phyloP scores from a whole-genome alignment of 176 grass and related monocot species.

The Musa beccarii region DNA sequence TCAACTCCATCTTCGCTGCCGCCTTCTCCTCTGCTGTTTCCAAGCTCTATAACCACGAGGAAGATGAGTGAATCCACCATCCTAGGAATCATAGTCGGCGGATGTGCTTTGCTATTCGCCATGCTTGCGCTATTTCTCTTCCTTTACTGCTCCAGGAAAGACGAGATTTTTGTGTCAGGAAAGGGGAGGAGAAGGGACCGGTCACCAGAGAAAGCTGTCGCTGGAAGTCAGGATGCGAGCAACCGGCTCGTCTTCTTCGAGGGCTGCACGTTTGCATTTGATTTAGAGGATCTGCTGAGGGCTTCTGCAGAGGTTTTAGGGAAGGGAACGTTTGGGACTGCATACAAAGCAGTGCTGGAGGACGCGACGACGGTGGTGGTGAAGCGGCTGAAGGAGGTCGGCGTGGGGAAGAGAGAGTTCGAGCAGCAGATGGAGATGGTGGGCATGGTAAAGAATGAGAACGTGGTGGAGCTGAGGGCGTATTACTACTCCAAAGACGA shows the following conservation, averaged over 20 bases:
- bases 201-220: constrained; percentile 61
- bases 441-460: constrained; percentile 53
- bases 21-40: background rate
- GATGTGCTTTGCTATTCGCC: constrained; percentile 24
- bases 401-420: constrained; percentile 62
- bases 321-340: constrained; percentile 75
- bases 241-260: constrained; percentile 89
- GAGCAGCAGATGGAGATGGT: constrained; percentile 97
- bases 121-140: constrained; percentile 36
- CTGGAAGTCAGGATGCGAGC: constrained; percentile 41
- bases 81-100: constrained; percentile 63
- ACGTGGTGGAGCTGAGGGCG: constrained; percentile 62
- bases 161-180: background rate
- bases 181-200: constrained; percentile 6
- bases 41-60: background rate
- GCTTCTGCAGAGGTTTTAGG: constrained; percentile 93
- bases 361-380: constrained; percentile 80
- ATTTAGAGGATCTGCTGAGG: constrained; percentile 78
- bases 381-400: constrained; percentile 86
- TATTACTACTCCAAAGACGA: constrained; percentile 99
- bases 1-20: background rate
- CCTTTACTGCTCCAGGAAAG: constrained; percentile 32
- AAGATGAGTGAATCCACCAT: constrained; percentile 43
- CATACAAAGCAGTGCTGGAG: constrained; percentile 82
- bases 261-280: constrained; percentile 61